Base-by-base conservation (phyloP, 176 grass and related monocot species). In the Otatea glauca region DNA sequence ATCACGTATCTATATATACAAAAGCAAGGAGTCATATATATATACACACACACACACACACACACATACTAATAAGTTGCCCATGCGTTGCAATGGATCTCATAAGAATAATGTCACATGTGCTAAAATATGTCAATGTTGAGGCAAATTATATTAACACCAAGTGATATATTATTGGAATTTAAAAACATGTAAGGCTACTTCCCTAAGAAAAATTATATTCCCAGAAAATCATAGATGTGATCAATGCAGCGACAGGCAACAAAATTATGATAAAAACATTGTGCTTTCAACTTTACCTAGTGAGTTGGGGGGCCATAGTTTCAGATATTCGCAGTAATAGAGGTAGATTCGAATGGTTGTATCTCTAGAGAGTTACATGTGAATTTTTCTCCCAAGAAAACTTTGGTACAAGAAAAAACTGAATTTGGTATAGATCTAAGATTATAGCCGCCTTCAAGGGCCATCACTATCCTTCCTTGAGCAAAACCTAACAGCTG, bases 381-480 rank as follows among this genome's bases (percentile, higher is more conserved):
- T 68, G 79, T 79, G 70, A 86, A 85, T 23, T 90, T 62, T 54
- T 95, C 96, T 86, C 93, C 89, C 79, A 98, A 94, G 27, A 98
- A 85, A 85, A 95, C 88, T 59, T 89, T 86, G 35, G 86, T 89
- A 72, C 96, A 98, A 86, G 91, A 88, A 87, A 74, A 83, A 89
- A 95, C 91, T 72, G 96, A 98, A 83, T 98, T 90, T 77, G 93
- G 88, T 84, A 92, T 95, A 61, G 93, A 98, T 21, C 49, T 93
- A 51, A 98, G 89, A 86, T 95, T 98, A 83, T 98, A 98, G 69
- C 96, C 96, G 72, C 93, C 96, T 91, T 98, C 96, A 56, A 98
- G 89, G 32, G 86, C 87, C 96, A 98, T 90, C 62, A 98, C 93
- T 78, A 98, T 85, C 88, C 92, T 95, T 85, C 96, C 96, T 87